Evolutionary conservation across 2,329 filamentous ascomycete species (phyloP).

Genomic region (Trichoderma sp.): DNA sequence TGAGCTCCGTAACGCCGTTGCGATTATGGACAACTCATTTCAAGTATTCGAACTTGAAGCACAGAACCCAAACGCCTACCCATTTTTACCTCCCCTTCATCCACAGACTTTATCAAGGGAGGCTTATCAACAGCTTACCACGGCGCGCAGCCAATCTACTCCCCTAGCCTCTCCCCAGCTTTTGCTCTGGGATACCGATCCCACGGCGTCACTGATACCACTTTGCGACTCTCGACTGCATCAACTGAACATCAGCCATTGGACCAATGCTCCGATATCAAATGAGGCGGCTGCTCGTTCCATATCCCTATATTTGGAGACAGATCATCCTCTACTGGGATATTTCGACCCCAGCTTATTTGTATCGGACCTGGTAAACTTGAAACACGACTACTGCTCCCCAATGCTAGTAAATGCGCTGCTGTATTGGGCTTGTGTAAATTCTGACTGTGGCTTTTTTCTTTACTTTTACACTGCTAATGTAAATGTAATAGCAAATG

Average conservation of each 20-base stretch:
- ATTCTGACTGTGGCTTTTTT: not conserved
- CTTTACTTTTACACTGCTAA: not conserved
- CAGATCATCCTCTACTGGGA: slow-evolving; percentile 39
- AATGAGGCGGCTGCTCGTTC: slow-evolving; percentile 31
- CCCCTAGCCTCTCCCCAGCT: not conserved
- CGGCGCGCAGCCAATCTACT: not conserved
- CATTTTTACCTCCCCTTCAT: not conserved
- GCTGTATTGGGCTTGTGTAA: slow-evolving; percentile 36
- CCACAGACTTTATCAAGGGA: not conserved
- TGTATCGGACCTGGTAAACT: slow-evolving; percentile 32
- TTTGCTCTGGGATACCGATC: not conserved
- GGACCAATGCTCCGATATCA: slow-evolving; percentile 34
- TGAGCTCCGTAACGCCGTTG: not conserved
- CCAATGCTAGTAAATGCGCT: slow-evolving; percentile 34
- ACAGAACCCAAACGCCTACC: slow-evolving; percentile 15
- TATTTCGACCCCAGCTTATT: slow-evolving; percentile 36
- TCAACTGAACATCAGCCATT: slow-evolving; percentile 16
- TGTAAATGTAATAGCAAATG: slow-evolving; percentile 32
- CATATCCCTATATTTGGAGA: slow-evolving; percentile 38
- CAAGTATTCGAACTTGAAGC: not conserved
- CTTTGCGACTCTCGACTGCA: not conserved
- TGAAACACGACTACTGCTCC: slow-evolving; percentile 28
- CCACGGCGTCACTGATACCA: not conserved
- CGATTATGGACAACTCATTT: slow-evolving; percentile 5
- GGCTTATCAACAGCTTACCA: not conserved